Percentiles rank a stretch among this genome's conserved stretches.
phyloP scores from a whole-genome alignment of 306 rosid genomes.

The Cajanus cajan region DNA sequence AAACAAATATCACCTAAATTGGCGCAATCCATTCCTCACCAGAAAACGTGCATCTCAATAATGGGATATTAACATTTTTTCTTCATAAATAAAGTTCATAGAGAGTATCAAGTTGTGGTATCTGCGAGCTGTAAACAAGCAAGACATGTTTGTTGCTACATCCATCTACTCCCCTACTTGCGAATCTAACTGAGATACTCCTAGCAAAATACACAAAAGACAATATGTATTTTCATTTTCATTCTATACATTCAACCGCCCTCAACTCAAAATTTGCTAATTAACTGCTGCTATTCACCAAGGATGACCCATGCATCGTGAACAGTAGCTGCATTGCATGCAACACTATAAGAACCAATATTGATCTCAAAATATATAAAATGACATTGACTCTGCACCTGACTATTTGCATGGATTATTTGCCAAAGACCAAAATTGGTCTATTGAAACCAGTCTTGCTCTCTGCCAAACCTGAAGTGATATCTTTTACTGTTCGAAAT shows the following conservation, averaged over 20 bases:
- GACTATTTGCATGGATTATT: slow-evolving; percentile 37
- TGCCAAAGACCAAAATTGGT: slow-evolving; percentile 73
- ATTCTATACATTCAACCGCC: slow-evolving; percentile 17
- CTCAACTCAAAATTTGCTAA: slow-evolving; percentile 7
- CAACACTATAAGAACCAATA: slow-evolving; percentile 6
- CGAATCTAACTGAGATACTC: background rate
- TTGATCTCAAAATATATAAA: slow-evolving; percentile 7
- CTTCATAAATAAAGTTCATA: background rate
- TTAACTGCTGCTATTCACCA: no score
- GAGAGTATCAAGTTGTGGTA: slow-evolving; percentile 2
- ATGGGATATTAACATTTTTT: no score
- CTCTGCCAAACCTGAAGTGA: slow-evolving; percentile 54
- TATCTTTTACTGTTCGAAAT: slow-evolving; percentile 65
- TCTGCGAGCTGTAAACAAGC: background rate
- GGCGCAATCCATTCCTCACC: background rate
- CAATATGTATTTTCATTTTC: background rate
- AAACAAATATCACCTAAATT: background rate
- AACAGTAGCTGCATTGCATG: background rate
- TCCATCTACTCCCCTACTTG: background rate
- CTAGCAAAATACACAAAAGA: slow-evolving; percentile 3
- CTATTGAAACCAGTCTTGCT: slow-evolving; percentile 83
- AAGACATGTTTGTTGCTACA: background rate
- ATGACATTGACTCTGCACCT: background rate
- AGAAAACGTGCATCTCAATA: no score
- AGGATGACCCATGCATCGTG: no score